These are phyloP conservation scores for Sporothrix pseudoabietina DNA, from an alignment of 2,329 filamentous ascomycete genomes.

Conservation along the genomic window DNA sequence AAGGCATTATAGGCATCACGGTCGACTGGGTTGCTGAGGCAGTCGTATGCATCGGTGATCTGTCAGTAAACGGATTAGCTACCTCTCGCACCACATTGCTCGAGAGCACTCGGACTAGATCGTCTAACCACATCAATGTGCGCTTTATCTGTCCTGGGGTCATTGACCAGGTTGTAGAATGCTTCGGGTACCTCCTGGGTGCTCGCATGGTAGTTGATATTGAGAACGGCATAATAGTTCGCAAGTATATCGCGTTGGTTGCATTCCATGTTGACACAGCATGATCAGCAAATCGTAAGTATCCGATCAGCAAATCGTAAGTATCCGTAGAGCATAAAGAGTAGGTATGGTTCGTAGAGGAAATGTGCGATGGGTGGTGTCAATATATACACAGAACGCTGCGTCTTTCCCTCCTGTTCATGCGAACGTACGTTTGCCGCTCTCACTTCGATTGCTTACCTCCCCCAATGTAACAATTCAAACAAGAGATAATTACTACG, in stretches of 20 bases:
- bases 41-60: slow-evolving; percentile 24
- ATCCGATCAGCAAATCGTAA: background rate
- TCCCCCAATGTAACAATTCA: background rate
- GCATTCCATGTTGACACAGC: background rate
- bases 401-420: background rate
- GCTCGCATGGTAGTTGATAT: slow-evolving; percentile 6
- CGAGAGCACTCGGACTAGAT: background rate
- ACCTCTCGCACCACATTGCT: background rate
- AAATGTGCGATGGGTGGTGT: background rate
- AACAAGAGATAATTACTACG: background rate
- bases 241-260: background rate
- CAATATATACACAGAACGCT: background rate
- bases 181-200: background rate
- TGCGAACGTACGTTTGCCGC: background rate
- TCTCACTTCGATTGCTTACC: background rate
- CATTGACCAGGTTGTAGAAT: background rate
- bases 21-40: slow-evolving; percentile 23
- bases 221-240: slow-evolving; percentile 25
- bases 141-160: background rate
- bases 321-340: background rate
- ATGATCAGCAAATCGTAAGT: background rate
- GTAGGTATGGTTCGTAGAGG: background rate
- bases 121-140: background rate
- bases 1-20: slow-evolving; percentile 26
- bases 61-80: background rate